Conservation (phyloP, 2,329 filamentous ascomycete genomes). For the Magnaporthales sp. region DNA sequence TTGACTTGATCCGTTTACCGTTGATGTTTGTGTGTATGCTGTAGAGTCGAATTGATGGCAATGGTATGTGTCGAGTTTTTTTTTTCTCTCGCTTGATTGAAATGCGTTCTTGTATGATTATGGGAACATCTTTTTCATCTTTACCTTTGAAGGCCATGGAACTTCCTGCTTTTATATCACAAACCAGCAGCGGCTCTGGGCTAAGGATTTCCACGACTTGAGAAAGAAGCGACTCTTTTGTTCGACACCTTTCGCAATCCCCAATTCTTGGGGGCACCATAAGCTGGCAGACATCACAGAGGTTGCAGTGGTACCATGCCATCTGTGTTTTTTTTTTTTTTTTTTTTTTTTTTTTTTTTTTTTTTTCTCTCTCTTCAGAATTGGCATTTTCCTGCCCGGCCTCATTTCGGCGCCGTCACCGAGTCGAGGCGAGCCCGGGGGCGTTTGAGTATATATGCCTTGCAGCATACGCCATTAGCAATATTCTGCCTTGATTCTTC, state of each 20-base stretch:
- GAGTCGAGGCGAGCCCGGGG: neutral
- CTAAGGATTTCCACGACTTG: neutral
- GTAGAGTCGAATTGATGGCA: neutral
- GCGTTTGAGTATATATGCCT: neutral
- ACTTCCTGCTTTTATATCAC: neutral
- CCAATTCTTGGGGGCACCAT: neutral
- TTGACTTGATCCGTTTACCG: neutral
- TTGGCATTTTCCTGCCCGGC: neutral
- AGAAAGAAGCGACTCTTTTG: neutral
- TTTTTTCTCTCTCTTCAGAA: neutral
- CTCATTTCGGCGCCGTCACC: neutral
- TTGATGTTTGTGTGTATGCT: neutral
- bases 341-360: neutral
- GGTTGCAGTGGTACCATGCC: neutral
- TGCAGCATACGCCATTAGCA: neutral
- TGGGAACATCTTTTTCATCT: neutral
- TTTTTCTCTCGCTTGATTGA: neutral
- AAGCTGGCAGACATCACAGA: neutral
- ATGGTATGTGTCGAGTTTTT: neutral
- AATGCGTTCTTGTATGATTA: neutral
- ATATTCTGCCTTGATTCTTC: neutral
- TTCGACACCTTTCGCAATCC: neutral
- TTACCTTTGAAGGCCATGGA: neutral
- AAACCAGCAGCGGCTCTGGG: neutral
- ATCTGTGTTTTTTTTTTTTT: no score